A percentile compares a stretch with the other conserved stretches of the same genome.
Conservation (phyloP, 2,329 filamentous ascomycete genomes). For the Arthrobotrys megalospora region DNA sequence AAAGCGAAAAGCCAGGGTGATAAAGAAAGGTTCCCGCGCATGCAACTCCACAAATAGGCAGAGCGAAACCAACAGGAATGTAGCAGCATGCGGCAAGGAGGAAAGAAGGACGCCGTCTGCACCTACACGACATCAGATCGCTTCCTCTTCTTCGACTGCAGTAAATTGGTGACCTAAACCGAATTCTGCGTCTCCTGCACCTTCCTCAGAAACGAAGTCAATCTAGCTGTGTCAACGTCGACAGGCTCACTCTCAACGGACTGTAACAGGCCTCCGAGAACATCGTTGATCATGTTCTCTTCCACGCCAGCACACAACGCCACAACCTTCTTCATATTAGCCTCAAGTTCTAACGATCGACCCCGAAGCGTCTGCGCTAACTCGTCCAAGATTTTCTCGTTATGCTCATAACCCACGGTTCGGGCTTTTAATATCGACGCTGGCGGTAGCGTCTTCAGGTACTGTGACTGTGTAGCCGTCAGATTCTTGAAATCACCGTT, state of each 20-base stretch:
- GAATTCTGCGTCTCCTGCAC: slow-evolving; percentile 74
- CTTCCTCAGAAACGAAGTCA: slow-evolving; percentile 83
- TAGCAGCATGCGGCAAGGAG: neutral
- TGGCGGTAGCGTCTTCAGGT: slow-evolving; percentile 73
- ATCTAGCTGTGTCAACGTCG: slow-evolving; percentile 81
- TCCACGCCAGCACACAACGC: slow-evolving; percentile 85
- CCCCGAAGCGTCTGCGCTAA: slow-evolving; percentile 81
- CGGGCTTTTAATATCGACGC: slow-evolving; percentile 76
- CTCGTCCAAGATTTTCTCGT: slow-evolving; percentile 78
- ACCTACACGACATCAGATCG: slow-evolving; percentile 21
- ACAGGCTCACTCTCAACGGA: slow-evolving; percentile 90
- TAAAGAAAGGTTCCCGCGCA: neutral
- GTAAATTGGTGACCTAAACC: slow-evolving; percentile 31
- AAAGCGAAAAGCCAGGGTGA: slow-evolving; percentile 11
- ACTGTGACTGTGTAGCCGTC: slow-evolving; percentile 68
- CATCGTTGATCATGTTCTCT: slow-evolving; percentile 83
- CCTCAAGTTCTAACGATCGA: slow-evolving; percentile 85
- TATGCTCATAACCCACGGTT: slow-evolving; percentile 78
- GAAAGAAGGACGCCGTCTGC: slow-evolving; percentile 26
- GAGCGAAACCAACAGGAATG: neutral
- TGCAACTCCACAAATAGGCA: slow-evolving; percentile 16
- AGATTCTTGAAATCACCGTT: slow-evolving; percentile 70
- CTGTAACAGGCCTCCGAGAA: slow-evolving; percentile 83
- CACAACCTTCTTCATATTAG: slow-evolving; percentile 90
- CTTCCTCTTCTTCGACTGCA: slow-evolving; percentile 2